A percentile compares a stretch with the other conserved stretches of the same genome.
These are phyloP conservation scores for Aspergillus awamori DNA, from an alignment of 2,329 filamentous ascomycete genomes.

Conservation along the genomic window DNA sequence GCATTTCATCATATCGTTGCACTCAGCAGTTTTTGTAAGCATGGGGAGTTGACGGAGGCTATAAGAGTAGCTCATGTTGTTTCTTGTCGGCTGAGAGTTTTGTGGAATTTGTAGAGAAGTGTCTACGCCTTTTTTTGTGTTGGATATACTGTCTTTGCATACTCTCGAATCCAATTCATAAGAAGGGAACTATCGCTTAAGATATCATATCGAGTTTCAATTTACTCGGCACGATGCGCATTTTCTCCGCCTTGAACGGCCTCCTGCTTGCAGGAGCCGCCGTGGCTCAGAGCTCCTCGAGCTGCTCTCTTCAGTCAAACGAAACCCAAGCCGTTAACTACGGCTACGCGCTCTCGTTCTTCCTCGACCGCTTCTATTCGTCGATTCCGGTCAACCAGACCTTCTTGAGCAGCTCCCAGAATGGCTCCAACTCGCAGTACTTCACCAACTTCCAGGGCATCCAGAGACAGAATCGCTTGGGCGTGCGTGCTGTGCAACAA, in stretches of 20 bases:
- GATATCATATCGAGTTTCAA: neutral
- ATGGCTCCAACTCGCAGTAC: conserved; percentile 24
- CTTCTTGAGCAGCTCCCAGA: conserved; percentile 24
- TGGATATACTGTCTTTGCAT: neutral
- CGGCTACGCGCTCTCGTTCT: conserved; percentile 27
- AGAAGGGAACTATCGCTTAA: neutral
- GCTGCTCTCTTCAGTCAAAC: conserved; percentile 25
- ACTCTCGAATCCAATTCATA: neutral
- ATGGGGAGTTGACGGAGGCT: conserved; percentile 1
- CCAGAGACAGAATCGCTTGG: conserved; percentile 28
- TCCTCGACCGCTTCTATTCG: conserved; percentile 30
- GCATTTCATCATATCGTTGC: conserved; percentile 28
- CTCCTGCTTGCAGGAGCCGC: conserved; percentile 27
- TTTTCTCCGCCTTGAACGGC: conserved; percentile 21
- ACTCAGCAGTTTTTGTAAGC: conserved; percentile 7
- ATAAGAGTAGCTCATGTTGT: conserved; percentile 13
- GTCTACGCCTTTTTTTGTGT: neutral
- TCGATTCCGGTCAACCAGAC: conserved; percentile 27
- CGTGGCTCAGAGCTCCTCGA: conserved; percentile 18
- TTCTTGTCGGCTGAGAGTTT: neutral
- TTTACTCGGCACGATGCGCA: conserved; percentile 21
- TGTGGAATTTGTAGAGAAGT: neutral
- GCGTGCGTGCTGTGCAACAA: conserved; percentile 28
- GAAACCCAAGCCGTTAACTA: conserved; percentile 29
- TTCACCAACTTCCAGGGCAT: conserved; percentile 29